These are phyloP conservation scores for Lactifluus pinguis DNA, from an alignment of 768 basidiomycete species.

Conservation along the genomic window DNA sequence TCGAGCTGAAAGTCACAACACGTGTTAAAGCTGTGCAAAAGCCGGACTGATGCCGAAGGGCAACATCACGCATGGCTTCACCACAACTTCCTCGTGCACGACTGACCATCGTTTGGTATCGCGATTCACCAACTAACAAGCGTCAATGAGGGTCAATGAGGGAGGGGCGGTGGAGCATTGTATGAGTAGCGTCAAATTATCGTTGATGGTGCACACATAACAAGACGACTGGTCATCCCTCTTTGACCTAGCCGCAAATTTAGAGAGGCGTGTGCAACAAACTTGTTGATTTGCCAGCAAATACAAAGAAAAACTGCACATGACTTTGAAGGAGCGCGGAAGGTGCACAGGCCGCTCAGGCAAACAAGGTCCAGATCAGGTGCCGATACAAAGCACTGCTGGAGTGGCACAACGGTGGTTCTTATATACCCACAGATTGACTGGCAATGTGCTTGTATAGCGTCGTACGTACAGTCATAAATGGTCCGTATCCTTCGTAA, in stretches of 20 bases:
- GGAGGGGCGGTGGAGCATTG: neutral
- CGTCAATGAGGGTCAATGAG: neutral
- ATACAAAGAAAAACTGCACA: constrained; percentile 9
- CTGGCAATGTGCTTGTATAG: constrained; percentile 12
- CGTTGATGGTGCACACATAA: neutral
- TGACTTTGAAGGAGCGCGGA: constrained; percentile 5
- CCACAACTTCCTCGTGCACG: neutral
- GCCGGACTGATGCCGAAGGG: constrained; percentile 10
- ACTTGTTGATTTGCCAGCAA: constrained; percentile 9
- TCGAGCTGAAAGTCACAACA: constrained; percentile 6
- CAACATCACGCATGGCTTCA: constrained; percentile 12
- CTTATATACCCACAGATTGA: constrained; percentile 1
- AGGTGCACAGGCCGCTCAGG: neutral
- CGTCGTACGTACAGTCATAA: constrained; percentile 19
- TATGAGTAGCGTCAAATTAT: neutral
- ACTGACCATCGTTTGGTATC: neutral
- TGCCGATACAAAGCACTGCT: neutral
- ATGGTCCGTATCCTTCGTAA: constrained; percentile 21
- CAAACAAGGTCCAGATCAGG: neutral
- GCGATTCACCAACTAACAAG: neutral
- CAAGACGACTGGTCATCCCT: neutral
- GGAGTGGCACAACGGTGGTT: neutral
- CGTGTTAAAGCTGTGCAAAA: constrained; percentile 12
- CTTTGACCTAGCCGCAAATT: constrained; percentile 12
- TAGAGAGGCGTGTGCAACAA: neutral